These are phyloP conservation scores for Nakaseomyces kungkrabaensis DNA, from an alignment of 1,139 yeast species.

Conservation along the genomic window DNA sequence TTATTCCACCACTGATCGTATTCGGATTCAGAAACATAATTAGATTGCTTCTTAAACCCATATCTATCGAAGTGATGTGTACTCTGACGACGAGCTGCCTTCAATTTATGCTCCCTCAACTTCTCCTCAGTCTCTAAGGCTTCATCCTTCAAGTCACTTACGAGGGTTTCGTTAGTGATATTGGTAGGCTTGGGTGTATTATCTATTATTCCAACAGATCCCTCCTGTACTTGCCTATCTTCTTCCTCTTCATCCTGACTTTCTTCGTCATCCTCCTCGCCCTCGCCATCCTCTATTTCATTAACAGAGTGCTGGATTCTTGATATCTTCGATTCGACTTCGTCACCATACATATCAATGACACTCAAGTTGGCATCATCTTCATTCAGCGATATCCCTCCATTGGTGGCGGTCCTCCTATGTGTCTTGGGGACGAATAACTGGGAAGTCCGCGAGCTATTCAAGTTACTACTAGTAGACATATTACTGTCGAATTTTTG, in stretches of 20 bases:
- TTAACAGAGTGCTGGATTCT: slow-evolving; percentile 4
- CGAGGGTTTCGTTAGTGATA: not conserved
- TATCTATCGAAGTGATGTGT: slow-evolving; percentile 51
- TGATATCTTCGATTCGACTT: slow-evolving; percentile 9
- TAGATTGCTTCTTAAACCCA: slow-evolving; percentile 67
- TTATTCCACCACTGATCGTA: slow-evolving; percentile 67
- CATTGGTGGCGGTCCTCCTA: slow-evolving; percentile 1
- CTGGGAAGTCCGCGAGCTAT: not conserved
- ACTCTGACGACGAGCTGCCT: slow-evolving; percentile 1
- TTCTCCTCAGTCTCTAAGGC: not conserved
- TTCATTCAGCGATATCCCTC: not conserved
- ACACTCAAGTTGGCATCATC: slow-evolving; percentile 15
- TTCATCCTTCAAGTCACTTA: slow-evolving; percentile 16
- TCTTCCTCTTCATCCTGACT: slow-evolving; percentile 2
- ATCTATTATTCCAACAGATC: not conserved
- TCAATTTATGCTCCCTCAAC: not conserved
- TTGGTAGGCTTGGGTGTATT: not conserved
- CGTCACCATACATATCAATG: slow-evolving; percentile 24
- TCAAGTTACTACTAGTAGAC: not conserved
- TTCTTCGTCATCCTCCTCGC: slow-evolving; percentile 2
- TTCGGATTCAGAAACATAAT: slow-evolving; percentile 41
- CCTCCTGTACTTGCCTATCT: slow-evolving; percentile 5
- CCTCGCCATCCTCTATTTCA: slow-evolving; percentile 4
- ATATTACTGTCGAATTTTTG: not conserved
- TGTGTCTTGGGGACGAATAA: not conserved